Percentiles rank a stretch among this genome's conserved stretches.
Conservation (phyloP, 208 protist genomes). For the Blastocrithidia nonstop region DNA sequence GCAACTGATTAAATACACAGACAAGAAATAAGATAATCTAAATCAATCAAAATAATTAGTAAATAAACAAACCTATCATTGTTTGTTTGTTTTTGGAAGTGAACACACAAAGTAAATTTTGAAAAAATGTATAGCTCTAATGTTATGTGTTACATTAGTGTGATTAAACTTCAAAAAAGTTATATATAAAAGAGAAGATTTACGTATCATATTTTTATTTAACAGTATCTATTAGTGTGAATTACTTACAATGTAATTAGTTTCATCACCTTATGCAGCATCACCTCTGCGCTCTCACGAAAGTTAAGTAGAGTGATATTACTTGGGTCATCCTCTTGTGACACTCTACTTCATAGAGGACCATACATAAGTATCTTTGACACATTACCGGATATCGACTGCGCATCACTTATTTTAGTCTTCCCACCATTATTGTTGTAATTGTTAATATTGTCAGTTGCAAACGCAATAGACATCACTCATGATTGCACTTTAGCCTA, state of each 20-base stretch:
- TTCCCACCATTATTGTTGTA: not conserved
- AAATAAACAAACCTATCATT: not conserved
- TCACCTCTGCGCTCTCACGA: constrained; percentile 25
- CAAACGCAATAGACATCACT: constrained; percentile 6
- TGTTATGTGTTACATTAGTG: not conserved
- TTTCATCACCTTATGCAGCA: constrained; percentile 38
- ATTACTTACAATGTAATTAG: not conserved
- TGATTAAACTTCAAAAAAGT: constrained; percentile 1
- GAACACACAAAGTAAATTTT: not conserved
- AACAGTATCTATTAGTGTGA: not conserved
- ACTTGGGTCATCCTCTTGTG: constrained; percentile 28
- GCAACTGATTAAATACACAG: not conserved
- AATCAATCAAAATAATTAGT: not conserved
- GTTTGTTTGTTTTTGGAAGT: not conserved
- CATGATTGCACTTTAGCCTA: constrained; percentile 8
- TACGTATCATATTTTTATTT: not conserved
- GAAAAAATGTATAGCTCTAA: not conserved
- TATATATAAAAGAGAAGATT: constrained; percentile 6
- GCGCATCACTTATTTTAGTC: not conserved
- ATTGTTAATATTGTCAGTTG: not conserved
- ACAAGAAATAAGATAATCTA: not conserved
- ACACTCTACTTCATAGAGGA: constrained; percentile 41
- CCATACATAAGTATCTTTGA: constrained; percentile 26
- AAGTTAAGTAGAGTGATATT: constrained; percentile 61
- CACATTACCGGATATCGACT: not conserved